A percentile compares a stretch with the other conserved stretches of the same genome.
phyloP scores from a whole-genome alignment of 106 monocot species.

The Allium sativum region DNA sequence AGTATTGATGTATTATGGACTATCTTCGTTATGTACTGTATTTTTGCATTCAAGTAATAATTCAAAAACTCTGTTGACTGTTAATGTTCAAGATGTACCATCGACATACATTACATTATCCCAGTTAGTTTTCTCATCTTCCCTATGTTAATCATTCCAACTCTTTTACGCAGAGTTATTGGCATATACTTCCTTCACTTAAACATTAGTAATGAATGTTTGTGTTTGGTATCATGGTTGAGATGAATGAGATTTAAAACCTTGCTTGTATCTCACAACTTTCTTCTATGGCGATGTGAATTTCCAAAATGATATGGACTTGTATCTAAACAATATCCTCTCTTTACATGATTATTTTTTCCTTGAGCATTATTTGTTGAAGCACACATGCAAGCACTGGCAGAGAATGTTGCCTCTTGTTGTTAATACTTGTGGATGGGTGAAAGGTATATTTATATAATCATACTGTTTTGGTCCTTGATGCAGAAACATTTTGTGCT shows the following conservation, averaged over 20 bases:
- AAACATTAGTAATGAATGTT: too few species aligned
- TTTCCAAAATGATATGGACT: conserved; percentile 30
- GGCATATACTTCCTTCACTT: too few species aligned
- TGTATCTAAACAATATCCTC: conserved; percentile 26
- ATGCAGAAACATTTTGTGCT: too few species aligned
- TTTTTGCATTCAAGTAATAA: not conserved
- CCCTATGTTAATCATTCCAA: too few species aligned
- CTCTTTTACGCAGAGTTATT: too few species aligned
- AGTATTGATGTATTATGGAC: not conserved
- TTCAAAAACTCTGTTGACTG: not conserved
- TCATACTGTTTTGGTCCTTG: not conserved
- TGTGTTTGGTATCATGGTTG: too few species aligned
- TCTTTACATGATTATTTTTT: conserved; percentile 36
- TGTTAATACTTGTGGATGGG: conserved; percentile 56
- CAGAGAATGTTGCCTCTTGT: conserved; percentile 36
- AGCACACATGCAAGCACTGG: conserved; percentile 8
- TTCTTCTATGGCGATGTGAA: conserved; percentile 41
- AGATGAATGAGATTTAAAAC: too few species aligned
- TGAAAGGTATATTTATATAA: conserved; percentile 33
- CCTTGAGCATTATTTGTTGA: conserved; percentile 14
- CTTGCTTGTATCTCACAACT: too few species aligned
- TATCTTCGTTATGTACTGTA: not conserved
- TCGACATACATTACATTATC: not conserved
- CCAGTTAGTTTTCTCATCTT: not conserved
- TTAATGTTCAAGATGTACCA: not conserved